Evolutionary conservation across 2,329 filamentous ascomycete genomes (phyloP).

Genomic region (Aureobasidium sp.): DNA sequence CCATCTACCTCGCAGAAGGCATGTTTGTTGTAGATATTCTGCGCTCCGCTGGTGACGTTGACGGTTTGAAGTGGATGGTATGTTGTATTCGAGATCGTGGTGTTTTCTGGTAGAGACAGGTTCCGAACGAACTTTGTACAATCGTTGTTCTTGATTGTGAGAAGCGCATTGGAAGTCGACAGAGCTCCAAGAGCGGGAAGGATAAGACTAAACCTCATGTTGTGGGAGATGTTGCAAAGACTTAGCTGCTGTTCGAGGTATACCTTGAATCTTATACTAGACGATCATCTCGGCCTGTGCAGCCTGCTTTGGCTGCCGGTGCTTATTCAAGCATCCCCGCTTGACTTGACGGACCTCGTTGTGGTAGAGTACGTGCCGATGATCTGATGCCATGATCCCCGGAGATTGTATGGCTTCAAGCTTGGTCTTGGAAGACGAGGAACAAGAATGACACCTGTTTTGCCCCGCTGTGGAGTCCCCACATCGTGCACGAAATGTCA

Average conservation of each 20-base stretch:
- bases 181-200: not conserved
- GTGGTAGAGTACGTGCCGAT: not conserved
- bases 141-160: not conserved
- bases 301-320: not conserved
- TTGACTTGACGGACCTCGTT: too few relatives aligned
- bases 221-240: not conserved
- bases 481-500: not conserved
- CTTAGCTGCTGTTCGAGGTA: not conserved
- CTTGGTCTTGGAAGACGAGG: not conserved
- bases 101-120: conserved; percentile 14
- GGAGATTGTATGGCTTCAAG: not conserved
- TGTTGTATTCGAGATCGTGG: conserved; percentile 19
- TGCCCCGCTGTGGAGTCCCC: not conserved
- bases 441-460: not conserved
- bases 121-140: conserved; percentile 11
- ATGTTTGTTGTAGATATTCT: conserved; percentile 18
- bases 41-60: conserved; percentile 17
- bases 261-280: not conserved
- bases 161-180: not conserved
- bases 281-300: not conserved
- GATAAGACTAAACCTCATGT: not conserved
- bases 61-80: conserved; percentile 18
- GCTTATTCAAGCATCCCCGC: not conserved
- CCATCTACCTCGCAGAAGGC: conserved; percentile 24
- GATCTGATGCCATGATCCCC: not conserved